These are phyloP conservation scores for Diaporthe australafricana DNA, from an alignment of 2,329 filamentous ascomycete genomes.

Conservation along the genomic window DNA sequence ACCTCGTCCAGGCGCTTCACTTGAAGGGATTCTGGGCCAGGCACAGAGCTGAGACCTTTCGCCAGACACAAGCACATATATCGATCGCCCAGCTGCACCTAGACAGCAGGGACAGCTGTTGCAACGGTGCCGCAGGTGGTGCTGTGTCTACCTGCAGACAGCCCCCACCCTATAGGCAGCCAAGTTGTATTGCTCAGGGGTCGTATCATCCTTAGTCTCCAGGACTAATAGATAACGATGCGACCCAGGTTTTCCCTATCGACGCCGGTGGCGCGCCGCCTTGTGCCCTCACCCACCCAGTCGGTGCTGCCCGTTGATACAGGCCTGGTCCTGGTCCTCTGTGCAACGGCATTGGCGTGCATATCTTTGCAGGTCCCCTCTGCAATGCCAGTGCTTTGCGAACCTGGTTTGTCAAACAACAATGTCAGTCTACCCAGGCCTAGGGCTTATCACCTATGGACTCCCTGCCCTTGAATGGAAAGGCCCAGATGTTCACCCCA, in stretches of 20 bases:
- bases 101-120: neutral
- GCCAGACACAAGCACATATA: neutral
- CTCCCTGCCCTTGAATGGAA: neutral
- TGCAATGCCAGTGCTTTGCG: neutral
- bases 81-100: neutral
- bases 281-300: neutral
- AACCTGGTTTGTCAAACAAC: neutral
- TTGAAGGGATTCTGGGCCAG: neutral
- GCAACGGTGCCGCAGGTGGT: neutral
- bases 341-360: neutral
- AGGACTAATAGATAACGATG: slow-evolving; percentile 25
- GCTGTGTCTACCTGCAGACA: neutral
- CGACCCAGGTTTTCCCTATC: neutral
- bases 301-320: slow-evolving; percentile 14
- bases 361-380: slow-evolving; percentile 3
- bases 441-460: slow-evolving; percentile 23
- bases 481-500: neutral
- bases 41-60: neutral
- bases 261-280: neutral
- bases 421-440: slow-evolving; percentile 21
- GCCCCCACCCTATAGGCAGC: slow-evolving; percentile 6
- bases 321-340: slow-evolving; percentile 6
- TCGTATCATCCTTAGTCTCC: slow-evolving; percentile 20
- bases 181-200: slow-evolving; percentile 23
- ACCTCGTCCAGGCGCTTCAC: neutral